Evolutionary conservation across 306 rosid genomes (phyloP), one percentile per base, ranked within the genome.

Genomic region (Vigna hirtella): DNA sequence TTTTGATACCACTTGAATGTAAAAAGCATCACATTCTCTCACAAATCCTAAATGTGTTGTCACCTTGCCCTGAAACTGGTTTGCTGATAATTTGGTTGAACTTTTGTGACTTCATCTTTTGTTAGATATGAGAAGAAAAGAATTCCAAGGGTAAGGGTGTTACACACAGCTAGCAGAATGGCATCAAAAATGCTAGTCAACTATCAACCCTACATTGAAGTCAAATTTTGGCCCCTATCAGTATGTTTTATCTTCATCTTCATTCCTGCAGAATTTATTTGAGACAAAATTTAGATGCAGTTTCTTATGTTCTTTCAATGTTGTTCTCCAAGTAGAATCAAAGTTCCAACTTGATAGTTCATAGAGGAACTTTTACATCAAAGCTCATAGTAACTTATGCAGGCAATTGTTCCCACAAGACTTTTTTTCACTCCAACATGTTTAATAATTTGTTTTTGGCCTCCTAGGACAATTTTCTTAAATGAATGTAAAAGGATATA

Each of bases 71-170:
- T 64, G 26, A 64, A 64, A 64, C 28, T 64, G 28, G 17, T 64
- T 17, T 62, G 9, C 14, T 32, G 22, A 62, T 62, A 14, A 32
- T 64, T 0, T 58, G 7, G 6, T 51, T 50, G 72, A 43, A 66
- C 15, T 28, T 71, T 49, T 79, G 4, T 74, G 34, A 45, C 32
- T 55, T 74, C 40, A 73, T 34, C 22, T 63, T 24, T 80, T 81
- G 48, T 73, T 71, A 85, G 86, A 57, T 85, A 85, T 3, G 88
- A 85, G 80, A 79, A 70, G 77, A 82, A 82, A 77, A 85, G 88
- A 61, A 40, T 74, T n/a, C 55, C 79, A 40, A 16, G 88, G 49
- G 82, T 85, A 16, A 70, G 13, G 34, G 82, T 79, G 15, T 28
- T 82, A 5, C 86, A 85, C 17, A 66, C 84, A 79, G 84, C 77